These are phyloP conservation scores for Trifolium pratense DNA, from an alignment of 306 rosid species.

Conservation along the genomic window DNA sequence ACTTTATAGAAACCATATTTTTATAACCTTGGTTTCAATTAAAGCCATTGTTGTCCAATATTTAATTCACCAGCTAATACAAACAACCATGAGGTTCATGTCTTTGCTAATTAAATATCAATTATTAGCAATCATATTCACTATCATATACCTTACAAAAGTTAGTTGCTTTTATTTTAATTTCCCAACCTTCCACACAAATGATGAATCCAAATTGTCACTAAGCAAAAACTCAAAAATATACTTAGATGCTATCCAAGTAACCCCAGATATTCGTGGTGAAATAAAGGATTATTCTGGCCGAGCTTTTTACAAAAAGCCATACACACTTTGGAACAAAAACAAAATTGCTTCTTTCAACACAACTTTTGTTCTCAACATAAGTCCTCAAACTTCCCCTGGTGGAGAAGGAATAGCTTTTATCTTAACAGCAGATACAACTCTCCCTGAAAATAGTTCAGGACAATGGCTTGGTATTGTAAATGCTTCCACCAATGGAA, in stretches of 20 bases:
- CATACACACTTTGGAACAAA: no score
- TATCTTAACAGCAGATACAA: conserved; percentile 41
- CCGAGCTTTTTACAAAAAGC: conserved; percentile 32
- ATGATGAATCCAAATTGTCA: not conserved
- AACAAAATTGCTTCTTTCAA: conserved; percentile 44
- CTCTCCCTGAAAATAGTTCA: conserved; percentile 42
- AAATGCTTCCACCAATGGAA: conserved; percentile 59
- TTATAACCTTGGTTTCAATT: no score
- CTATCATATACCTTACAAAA: conserved; percentile 16
- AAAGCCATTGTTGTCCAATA: no score
- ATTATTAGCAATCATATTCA: conserved; percentile 30
- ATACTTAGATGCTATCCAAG: conserved; percentile 43
- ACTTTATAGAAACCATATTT: no score
- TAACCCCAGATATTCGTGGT: conserved; percentile 52
- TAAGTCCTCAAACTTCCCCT: conserved; percentile 24
- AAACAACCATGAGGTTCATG: conserved; percentile 6
- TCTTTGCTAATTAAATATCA: conserved; percentile 5
- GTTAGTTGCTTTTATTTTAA: conserved; percentile 40
- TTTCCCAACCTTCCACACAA: conserved; percentile 36
- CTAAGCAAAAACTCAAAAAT: conserved; percentile 29
- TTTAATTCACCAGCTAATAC: not conserved
- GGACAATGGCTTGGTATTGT: conserved; percentile 58
- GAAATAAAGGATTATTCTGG: no score
- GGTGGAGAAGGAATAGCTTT: conserved; percentile 59
- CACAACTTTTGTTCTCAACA: conserved; percentile 47